phyloP scores from a whole-genome alignment of 2,329 filamentous ascomycete genomes.

The Colletotrichum eleusines region DNA sequence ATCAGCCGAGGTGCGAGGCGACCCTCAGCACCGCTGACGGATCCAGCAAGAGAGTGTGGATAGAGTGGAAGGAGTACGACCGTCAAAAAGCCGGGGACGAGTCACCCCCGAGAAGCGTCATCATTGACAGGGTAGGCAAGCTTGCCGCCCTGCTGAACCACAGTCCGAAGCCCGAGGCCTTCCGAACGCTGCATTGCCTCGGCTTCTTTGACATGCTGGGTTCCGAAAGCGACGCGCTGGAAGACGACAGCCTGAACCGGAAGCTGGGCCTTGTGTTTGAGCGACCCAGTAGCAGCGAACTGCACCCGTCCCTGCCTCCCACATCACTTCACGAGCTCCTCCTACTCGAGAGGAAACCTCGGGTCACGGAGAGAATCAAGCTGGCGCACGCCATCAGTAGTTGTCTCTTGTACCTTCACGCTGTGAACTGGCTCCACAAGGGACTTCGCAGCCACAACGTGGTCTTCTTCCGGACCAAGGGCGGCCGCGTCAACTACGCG shows the following conservation, averaged over 20 bases:
- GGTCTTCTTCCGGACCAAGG: constrained; percentile 60
- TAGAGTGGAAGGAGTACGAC: constrained; percentile 65
- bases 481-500: constrained; percentile 52
- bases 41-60: constrained; percentile 56
- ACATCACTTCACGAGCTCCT: constrained; percentile 63
- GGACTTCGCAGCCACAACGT: constrained; percentile 66
- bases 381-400: constrained; percentile 65
- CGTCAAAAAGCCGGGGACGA: constrained; percentile 50
- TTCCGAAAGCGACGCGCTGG: constrained; percentile 47
- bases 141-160: constrained; percentile 62
- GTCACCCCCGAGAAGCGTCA: constrained; percentile 56
- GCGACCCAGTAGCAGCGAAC: constrained; percentile 54
- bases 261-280: constrained; percentile 68
- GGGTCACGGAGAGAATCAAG: constrained; percentile 63
- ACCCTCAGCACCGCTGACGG: constrained; percentile 51
- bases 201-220: constrained; percentile 61
- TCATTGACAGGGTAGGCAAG: constrained; percentile 59
- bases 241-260: constrained; percentile 56
- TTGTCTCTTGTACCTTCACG: constrained; percentile 66
- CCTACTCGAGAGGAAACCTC: constrained; percentile 55
- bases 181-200: constrained; percentile 63
- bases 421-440: constrained; percentile 70
- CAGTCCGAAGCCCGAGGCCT: constrained; percentile 61
- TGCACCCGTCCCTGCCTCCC: constrained; percentile 54
- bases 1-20: constrained; percentile 56